Base-by-base conservation (phyloP, 306 rosid genomes). In the Cicer arietinum region DNA sequence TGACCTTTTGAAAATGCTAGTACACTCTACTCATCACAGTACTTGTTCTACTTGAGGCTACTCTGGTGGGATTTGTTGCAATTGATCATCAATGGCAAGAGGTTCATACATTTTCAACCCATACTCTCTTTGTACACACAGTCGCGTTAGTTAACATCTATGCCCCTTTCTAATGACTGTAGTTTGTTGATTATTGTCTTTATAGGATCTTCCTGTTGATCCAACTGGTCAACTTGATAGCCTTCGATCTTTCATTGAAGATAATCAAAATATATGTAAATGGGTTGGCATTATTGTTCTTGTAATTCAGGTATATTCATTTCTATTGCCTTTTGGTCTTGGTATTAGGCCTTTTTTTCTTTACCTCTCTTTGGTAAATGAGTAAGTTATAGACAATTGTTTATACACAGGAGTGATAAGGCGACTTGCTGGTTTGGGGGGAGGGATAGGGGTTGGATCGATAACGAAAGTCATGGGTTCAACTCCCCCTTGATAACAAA, bases 181-280 rank as follows among this genome's bases (percentile, higher is more conserved):
- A 18, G 46, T 20, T 67, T 67, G 71, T 71, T 44, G 14, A 30
- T 72, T 87, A 46, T 58, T 83, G n/a, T 46, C 71, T 81, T 54
- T 71, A 76, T 81, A 95, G 99, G 97, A 92, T 85, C 66, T 95
- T 81, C 99, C 99, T 30, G 22, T 78, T 13, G 96, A 95, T 83
- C 91, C 98, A 7, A 95, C 98, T 4, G 98, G 98, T 45, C 86
- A 89, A 78, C 86, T 94, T 63, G 86, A 88, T 3, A 81, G 77
- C 81, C 86, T 95, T 73, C 83, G 79, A 69, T 66, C 85, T 45
- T 95, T 90, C 85, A 80, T 95, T 74, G 83, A 85, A 80, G 89
- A 88, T 17, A 92, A 95, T 75, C 72, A 45, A 53, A 96, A 90
- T 64, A 71, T 90, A 68, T 95, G 91, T 81, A 80, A 73, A 83